Conservation (phyloP, 768 basidiomycete species). For the Boletus subcaerulescens region DNA sequence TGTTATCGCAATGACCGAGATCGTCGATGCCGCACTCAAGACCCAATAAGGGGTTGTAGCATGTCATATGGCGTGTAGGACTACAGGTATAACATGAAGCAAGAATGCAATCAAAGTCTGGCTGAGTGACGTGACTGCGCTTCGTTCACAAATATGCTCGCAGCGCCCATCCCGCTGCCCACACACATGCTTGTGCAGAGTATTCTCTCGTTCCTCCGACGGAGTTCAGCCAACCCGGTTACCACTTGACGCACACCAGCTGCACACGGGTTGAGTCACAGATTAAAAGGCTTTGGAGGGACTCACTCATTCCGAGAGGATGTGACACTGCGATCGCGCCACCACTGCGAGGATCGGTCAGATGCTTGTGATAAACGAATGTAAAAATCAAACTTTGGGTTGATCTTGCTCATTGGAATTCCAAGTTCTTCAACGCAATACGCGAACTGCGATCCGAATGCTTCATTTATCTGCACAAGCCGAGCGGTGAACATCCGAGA, state of each 20-base stretch:
- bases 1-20: constrained; percentile 63
- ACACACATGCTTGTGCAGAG: constrained; percentile 82
- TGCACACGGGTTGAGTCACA: constrained; percentile 28
- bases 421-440: constrained; percentile 82
- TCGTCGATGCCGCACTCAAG: constrained; percentile 56
- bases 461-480: constrained; percentile 70
- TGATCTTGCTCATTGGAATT: constrained; percentile 77
- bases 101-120: too few relatives aligned
- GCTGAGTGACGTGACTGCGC: constrained; percentile 19
- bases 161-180: constrained; percentile 89
- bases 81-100: not conserved
- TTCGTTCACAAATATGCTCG: constrained; percentile 78
- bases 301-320: constrained; percentile 81
- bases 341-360: constrained; percentile 47
- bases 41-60: not conserved
- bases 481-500: not conserved
- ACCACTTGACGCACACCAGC: constrained; percentile 87
- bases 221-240: constrained; percentile 82
- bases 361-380: not conserved
- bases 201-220: constrained; percentile 61
- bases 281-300: not conserved
- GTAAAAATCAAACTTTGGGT: constrained; percentile 62
- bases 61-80: not conserved
- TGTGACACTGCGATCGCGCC: constrained; percentile 84
- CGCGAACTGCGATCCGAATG: constrained; percentile 92